Conservation (phyloP, 2,329 filamentous ascomycete species). For the Fusarium armeniacum region DNA sequence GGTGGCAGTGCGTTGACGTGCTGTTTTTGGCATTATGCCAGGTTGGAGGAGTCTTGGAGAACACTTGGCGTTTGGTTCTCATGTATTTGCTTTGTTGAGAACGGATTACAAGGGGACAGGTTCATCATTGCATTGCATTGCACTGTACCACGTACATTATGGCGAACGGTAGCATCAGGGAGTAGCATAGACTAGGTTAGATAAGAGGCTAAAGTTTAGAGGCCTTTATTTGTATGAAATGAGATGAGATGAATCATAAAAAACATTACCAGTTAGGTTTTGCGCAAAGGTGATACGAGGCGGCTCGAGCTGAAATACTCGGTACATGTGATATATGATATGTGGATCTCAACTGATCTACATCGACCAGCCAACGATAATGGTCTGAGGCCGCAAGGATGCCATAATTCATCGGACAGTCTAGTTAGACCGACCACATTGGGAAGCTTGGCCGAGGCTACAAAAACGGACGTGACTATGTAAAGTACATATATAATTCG, state of each 20-base stretch:
- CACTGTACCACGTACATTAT: constrained; percentile 5
- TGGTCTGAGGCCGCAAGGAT: constrained; percentile 1
- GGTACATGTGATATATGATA: constrained; percentile 36
- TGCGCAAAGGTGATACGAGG: background rate
- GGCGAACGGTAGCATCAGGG: constrained; percentile 36
- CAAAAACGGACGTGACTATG: background rate
- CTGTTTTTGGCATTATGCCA: constrained; percentile 29
- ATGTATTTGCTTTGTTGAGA: constrained; percentile 26
- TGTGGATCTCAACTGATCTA: constrained; percentile 23
- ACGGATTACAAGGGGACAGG: constrained; percentile 15
- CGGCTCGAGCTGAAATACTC: constrained; percentile 23
- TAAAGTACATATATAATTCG: background rate
- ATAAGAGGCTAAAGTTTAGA: constrained; percentile 27
- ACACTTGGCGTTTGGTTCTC: constrained; percentile 45
- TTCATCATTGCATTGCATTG: constrained; percentile 18
- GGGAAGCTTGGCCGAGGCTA: constrained; percentile 31
- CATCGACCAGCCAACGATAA: constrained; percentile 19
- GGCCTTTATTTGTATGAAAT: constrained; percentile 30
- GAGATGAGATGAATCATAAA: constrained; percentile 18
- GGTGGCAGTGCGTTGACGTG: constrained; percentile 13
- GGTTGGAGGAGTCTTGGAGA: constrained; percentile 40
- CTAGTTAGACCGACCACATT: constrained; percentile 34
- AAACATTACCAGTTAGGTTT: constrained; percentile 1
- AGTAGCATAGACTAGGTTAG: constrained; percentile 38
- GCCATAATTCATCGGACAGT: constrained; percentile 1